Conservation (phyloP, 768 basidiomycete species). For the Sarcomyxa edulis region DNA sequence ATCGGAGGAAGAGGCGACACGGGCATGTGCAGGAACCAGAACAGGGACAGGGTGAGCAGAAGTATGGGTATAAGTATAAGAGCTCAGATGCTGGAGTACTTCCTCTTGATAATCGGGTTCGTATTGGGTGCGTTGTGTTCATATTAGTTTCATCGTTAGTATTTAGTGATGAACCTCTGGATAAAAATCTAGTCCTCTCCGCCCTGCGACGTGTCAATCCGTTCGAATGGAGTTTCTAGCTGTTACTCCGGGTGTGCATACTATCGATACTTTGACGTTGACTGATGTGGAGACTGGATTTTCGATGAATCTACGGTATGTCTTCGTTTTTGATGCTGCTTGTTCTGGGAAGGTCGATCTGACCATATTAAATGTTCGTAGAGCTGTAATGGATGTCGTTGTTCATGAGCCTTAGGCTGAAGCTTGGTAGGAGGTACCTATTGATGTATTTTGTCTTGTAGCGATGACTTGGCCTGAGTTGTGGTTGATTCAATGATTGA, state of each 20-base stretch:
- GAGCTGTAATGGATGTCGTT: constrained; percentile 73
- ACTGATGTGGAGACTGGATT: constrained; percentile 73
- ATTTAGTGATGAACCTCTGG: background rate
- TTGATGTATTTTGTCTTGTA: too few species aligned
- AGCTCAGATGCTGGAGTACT: constrained; percentile 49
- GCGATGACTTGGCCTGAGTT: too few species aligned
- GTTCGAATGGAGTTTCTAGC: constrained; percentile 85
- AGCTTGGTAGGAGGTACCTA: too few species aligned
- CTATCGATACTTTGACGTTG: constrained; percentile 64
- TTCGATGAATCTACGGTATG: constrained; percentile 68
- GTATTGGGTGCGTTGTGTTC: constrained; percentile 82
- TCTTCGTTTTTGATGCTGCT: background rate
- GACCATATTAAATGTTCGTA: constrained; percentile 23
- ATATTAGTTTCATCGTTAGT: constrained; percentile 12
- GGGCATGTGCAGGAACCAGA: constrained; percentile 23
- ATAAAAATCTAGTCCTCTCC: constrained; percentile 75
- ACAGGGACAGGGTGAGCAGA: constrained; percentile 17
- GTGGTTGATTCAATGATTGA: too few species aligned
- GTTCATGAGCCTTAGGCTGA: constrained; percentile 62
- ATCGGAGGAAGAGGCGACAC: constrained; percentile 41
- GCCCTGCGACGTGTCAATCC: constrained; percentile 80
- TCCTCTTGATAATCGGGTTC: constrained; percentile 71
- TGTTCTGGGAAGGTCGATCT: constrained; percentile 6
- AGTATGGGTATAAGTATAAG: constrained; percentile 28
- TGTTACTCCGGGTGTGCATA: constrained; percentile 73